phyloP scores from a whole-genome alignment of 495 filamentous ascomycete species.

The Cairneyella variabilis region DNA sequence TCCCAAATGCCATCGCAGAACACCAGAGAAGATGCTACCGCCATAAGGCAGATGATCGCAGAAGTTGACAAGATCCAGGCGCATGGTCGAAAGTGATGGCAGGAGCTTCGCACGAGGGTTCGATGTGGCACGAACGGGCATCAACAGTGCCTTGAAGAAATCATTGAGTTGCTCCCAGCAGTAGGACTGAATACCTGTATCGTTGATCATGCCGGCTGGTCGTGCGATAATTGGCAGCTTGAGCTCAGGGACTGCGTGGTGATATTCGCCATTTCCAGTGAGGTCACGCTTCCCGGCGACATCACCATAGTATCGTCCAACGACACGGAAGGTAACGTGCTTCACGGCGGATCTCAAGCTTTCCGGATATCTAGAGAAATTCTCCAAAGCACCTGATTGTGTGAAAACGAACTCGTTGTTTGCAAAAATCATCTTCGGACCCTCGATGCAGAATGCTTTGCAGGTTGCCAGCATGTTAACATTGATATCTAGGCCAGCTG shows the following conservation, averaged over 20 bases:
- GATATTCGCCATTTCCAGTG: conserved; percentile 25
- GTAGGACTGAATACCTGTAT: conserved; percentile 43
- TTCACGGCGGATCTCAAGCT: conserved; percentile 32
- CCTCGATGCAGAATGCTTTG: conserved; percentile 37
- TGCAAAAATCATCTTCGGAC: conserved; percentile 35
- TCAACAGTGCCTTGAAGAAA: conserved; percentile 36
- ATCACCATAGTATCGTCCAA: conserved; percentile 45
- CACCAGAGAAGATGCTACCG: conserved; percentile 30
- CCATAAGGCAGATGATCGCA: conserved; percentile 29
- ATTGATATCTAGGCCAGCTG: conserved; percentile 26
- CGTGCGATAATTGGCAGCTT: conserved; percentile 30
- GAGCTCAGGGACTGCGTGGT: conserved; percentile 27
- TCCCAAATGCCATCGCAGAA: conserved; percentile 38
- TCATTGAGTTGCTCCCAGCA: conserved; percentile 43
- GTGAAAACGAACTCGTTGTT: conserved; percentile 48
- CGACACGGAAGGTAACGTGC: conserved; percentile 39
- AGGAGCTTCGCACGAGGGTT: conserved; percentile 34
- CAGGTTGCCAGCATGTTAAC: conserved; percentile 33
- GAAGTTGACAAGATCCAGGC: conserved; percentile 48
- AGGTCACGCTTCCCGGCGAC: conserved; percentile 30
- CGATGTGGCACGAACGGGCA: conserved; percentile 4
- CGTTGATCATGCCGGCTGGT: conserved; percentile 30
- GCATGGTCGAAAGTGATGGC: conserved; percentile 35
- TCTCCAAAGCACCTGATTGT: conserved; percentile 34
- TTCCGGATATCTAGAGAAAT: conserved; percentile 33